A percentile compares a stretch with the other conserved stretches of the same genome.
Evolutionary conservation across 371 early-diverging fungal species (phyloP).

Genomic region (Mortierella sp.): DNA sequence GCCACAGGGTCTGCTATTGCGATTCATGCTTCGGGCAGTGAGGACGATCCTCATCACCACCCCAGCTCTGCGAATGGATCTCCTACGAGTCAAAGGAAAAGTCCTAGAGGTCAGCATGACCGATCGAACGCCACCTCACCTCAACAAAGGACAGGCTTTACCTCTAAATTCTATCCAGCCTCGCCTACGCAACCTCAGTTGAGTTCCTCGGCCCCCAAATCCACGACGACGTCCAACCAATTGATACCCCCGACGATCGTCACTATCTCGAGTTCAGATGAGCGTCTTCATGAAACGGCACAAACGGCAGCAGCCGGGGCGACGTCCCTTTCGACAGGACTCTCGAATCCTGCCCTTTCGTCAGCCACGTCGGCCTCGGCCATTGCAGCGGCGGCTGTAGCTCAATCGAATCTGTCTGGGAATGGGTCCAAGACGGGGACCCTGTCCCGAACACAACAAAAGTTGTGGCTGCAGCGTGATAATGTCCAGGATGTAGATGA

Average conservation of each 20-base stretch:
- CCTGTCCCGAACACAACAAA: constrained; percentile 46
- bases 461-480: constrained; percentile 48
- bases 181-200: constrained; percentile 42
- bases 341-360: not conserved
- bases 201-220: constrained; percentile 46
- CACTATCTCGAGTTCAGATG: constrained; percentile 33
- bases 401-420: constrained; percentile 33
- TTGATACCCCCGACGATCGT: constrained; percentile 42
- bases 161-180: constrained; percentile 44
- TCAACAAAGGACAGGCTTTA: constrained; percentile 37
- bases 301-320: not conserved
- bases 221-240: constrained; percentile 24
- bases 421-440: constrained; percentile 36
- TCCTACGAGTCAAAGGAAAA: constrained; percentile 11
- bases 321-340: not conserved
- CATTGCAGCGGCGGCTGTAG: constrained; percentile 48
- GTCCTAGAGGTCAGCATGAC: constrained; percentile 17
- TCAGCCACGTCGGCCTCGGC: constrained; percentile 22
- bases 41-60: constrained; percentile 21
- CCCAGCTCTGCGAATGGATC: constrained; percentile 8
- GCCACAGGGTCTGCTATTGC: constrained; percentile 4
- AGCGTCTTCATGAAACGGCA: constrained; percentile 17
- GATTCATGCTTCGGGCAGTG: constrained; percentile 3
- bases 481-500: constrained; percentile 47
- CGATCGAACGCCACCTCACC: constrained; percentile 39